Evolutionary conservation across 192 early-diverging fungal genomes (phyloP), one percentile per base, ranked within the genome.

Genomic region (Backusella westeae): DNA sequence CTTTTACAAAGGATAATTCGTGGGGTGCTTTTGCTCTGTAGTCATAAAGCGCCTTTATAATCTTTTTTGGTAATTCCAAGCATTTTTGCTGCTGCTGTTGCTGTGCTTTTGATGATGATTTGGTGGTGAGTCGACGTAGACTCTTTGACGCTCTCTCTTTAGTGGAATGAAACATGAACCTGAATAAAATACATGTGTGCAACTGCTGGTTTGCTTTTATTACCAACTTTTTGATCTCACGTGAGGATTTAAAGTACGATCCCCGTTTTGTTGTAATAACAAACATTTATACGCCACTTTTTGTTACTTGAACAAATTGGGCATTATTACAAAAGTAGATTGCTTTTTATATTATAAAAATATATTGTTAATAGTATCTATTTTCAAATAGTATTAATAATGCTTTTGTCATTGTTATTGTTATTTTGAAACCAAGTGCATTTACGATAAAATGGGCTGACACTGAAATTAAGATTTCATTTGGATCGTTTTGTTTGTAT

Each of bases 1-100:
- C 93, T 67, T 91, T 88, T 74, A 83, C 84, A 67, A 94, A 94
- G 36, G 91, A 88, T 32, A 94, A 83, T 79, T 94, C 91, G 23
- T 86, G 80, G 46, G 75, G 82, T 35, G 83, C 86, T 68, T 85
- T 78, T n/a, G 89, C 89, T 14, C 84, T 80, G 74, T 94, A 93
- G 85, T 90, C 87, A 73, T 88, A 89, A 17, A 90, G 78, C 26
- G 93, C 90, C 72, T 90, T 92, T 74, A 94, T 91, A 75, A 94
- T 90, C 73, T 91, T 91, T 76, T 92, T 92, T 14, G 93, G 93
- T 23, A 76, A 66, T 14, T 76, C 80, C n/a, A 81, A 36, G 26
- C 56, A 63, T 29, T 63, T 63, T 63, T 63, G 56, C 26, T 63
- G 56, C 8, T 59, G 53, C 4, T 59, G 53, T 3, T 32, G 42